Base-by-base conservation (phyloP, 768 basidiomycete species). In the Lepiota venenata region DNA sequence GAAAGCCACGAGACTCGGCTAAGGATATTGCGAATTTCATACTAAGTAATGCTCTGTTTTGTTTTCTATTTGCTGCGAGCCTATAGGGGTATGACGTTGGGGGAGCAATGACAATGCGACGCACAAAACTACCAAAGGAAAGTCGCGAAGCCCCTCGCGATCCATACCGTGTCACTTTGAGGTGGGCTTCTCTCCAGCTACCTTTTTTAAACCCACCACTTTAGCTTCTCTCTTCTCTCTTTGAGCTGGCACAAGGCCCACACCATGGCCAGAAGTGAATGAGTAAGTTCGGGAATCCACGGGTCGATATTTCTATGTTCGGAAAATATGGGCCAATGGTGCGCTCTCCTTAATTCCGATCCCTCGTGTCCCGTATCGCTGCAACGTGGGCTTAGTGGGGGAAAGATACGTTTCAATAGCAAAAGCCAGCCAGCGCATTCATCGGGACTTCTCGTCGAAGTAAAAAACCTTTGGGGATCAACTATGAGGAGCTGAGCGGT, bases 361-460 rank as follows among this genome's bases (percentile, higher is more conserved):
- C 15, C 40, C 53, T 48, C 53, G 37, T 47, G 45, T 20, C 53
- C 42, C 53, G 37, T 47, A 38, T 20, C 20, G 4, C 27, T 42
- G 12, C 52, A 46, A 40, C 52, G 52, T 55, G 46, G n/a, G 10
- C 18, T 32, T 3, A 32, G 32, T 32, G 32, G 32, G 38, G 16
- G 29, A 22, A 27, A 25, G 53, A 38, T 47, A 15, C n/a, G n/a
- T 20, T 15, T 21, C 37, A 46, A 10, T 27, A 22, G 46, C 25
- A 16, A 20, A 22, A 48, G 12, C 46, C 47, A 35, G 35, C 37
- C 36, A 22, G 51, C 51, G 51, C 22, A 42, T 42, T 55, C 47
- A 40, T 41, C 53, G 53, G 47, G 42, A 35, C n/a, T 35, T 32
- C 27, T 8, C 46, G 12, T n/a, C 20, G 25, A 46, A 27, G 10